A percentile compares a stretch with the other conserved stretches of the same genome.
Conservation (phyloP, 306 rosid species). For the Gastrolobium villosum region DNA sequence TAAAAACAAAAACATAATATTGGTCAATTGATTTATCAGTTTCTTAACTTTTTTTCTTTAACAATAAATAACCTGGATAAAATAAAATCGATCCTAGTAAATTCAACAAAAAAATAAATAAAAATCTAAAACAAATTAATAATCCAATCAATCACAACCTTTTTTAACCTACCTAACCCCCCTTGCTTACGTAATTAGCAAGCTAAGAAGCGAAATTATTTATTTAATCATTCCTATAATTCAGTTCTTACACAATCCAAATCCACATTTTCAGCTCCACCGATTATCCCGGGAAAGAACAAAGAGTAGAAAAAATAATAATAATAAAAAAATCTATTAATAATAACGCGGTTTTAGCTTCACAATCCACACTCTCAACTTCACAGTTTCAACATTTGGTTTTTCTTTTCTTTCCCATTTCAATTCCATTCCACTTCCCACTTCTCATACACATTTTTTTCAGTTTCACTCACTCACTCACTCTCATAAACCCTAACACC, state of each 20-base stretch:
- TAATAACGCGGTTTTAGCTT: neutral
- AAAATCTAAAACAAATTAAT: too few species aligned
- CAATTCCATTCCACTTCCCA: neutral
- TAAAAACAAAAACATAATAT: too few species aligned
- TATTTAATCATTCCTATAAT: neutral
- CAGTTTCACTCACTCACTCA: neutral
- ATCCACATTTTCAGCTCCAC: neutral
- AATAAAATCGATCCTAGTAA: too few species aligned
- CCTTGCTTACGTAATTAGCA: too few species aligned
- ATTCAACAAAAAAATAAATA: too few species aligned
- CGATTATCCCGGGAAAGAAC: slow-evolving; percentile 12
- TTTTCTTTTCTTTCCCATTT: neutral
- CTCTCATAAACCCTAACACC: slow-evolving; percentile 31
- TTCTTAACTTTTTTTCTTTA: too few species aligned
- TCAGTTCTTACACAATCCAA: neutral
- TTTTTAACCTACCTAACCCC: too few species aligned
- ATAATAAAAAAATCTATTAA: neutral
- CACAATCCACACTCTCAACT: neutral
- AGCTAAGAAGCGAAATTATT: too few species aligned
- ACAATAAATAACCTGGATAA: too few species aligned
- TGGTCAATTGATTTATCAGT: too few species aligned
- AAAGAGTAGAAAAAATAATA: too few species aligned
- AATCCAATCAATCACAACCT: too few species aligned
- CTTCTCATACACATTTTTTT: neutral
- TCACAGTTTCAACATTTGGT: neutral